Percentiles rank a stretch among this genome's conserved stretches.
phyloP scores from a whole-genome alignment of 768 basidiomycete species.

The Tricholoma sp. region DNA sequence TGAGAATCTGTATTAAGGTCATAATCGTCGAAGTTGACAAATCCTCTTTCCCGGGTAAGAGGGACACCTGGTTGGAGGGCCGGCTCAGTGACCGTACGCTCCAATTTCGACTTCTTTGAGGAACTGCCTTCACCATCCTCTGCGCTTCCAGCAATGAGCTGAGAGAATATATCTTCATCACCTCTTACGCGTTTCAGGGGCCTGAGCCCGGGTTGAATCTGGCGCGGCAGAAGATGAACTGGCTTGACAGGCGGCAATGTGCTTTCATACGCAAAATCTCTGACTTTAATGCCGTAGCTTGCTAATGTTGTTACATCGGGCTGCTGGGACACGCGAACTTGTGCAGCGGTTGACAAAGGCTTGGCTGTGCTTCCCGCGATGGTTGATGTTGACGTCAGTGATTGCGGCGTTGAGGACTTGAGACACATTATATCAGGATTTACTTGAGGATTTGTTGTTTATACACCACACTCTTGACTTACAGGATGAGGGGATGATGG shows the following conservation, averaged over 20 bases:
- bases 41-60: slow-evolving; percentile 18
- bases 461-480: slow-evolving; percentile 30
- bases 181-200: slow-evolving; percentile 25
- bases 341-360: slow-evolving; percentile 15
- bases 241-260: slow-evolving; percentile 56
- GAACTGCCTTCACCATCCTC: slow-evolving; percentile 3
- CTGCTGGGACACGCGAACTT: slow-evolving; percentile 21
- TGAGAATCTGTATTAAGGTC: slow-evolving; percentile 7
- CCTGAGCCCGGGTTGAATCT: slow-evolving; percentile 39
- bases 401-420: slow-evolving; percentile 12
- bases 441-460: slow-evolving; percentile 27
- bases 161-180: slow-evolving; percentile 11
- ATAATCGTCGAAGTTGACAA: slow-evolving; percentile 21
- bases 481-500: slow-evolving; percentile 22
- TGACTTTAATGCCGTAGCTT: slow-evolving; percentile 39
- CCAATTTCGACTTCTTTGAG: slow-evolving; percentile 23
- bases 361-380: slow-evolving; percentile 10
- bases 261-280: slow-evolving; percentile 68
- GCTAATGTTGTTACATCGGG: slow-evolving; percentile 19
- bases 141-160: neutral
- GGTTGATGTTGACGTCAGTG: slow-evolving; percentile 3
- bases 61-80: slow-evolving; percentile 14
- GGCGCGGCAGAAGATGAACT: slow-evolving; percentile 35
- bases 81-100: slow-evolving; percentile 30
- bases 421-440: slow-evolving; percentile 20